Conservation (phyloP, 805 yeast genomes). For the Metschnikowia arizonensis region DNA sequence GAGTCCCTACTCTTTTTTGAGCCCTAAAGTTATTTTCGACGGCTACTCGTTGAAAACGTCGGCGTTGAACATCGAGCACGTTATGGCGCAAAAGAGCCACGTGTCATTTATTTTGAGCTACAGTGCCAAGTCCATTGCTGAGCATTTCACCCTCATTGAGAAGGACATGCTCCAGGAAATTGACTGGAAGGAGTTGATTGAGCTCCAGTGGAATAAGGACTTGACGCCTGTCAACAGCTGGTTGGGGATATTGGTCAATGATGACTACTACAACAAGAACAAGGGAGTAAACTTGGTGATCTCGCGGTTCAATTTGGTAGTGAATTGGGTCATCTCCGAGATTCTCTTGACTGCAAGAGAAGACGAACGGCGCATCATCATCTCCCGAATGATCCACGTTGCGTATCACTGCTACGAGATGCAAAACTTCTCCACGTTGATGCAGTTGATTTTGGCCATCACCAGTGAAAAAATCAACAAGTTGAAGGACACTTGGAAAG, state of each 20-base stretch:
- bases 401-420: constrained; percentile 68
- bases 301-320: constrained; percentile 81
- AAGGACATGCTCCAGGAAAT: constrained; percentile 76
- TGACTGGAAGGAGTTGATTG: constrained; percentile 88
- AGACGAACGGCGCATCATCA: constrained; percentile 58
- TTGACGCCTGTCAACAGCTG: constrained; percentile 73
- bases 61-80: constrained; percentile 35
- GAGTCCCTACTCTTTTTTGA: constrained; percentile 12
- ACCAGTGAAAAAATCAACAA: constrained; percentile 59
- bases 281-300: constrained; percentile 81
- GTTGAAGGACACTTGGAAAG: constrained; percentile 68
- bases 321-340: constrained; percentile 90
- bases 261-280: constrained; percentile 40
- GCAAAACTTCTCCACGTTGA: constrained; percentile 82
- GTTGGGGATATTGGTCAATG: constrained; percentile 67
- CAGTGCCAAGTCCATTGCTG: constrained; percentile 62
- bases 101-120: constrained; percentile 78
- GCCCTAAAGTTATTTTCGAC: constrained; percentile 34
- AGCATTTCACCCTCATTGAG: constrained; percentile 84
- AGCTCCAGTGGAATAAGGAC: constrained; percentile 66
- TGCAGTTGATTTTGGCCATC: constrained; percentile 82
- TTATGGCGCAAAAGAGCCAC: constrained; percentile 52
- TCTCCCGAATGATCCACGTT: constrained; percentile 83
- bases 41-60: constrained; percentile 29
- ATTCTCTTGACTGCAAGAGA: constrained; percentile 63